These are phyloP conservation scores for Leccinum fibrillosum DNA, from an alignment of 768 basidiomycete genomes.

Conservation along the genomic window DNA sequence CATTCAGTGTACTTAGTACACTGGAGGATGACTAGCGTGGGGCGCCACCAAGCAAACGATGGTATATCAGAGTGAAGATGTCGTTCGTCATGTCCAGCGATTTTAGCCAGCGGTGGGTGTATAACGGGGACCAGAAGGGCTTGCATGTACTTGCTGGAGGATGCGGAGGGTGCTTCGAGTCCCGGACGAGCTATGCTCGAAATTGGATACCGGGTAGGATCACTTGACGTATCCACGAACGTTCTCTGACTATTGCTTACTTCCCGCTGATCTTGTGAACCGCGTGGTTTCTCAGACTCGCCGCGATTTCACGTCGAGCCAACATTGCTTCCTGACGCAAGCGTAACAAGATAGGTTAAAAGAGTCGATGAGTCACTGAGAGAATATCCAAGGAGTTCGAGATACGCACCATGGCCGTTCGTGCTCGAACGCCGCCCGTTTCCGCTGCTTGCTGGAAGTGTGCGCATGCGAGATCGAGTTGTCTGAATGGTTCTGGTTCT, in stretches of 20 bases:
- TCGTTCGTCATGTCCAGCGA: neutral
- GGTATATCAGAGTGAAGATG: conserved; percentile 36
- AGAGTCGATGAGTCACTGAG: neutral
- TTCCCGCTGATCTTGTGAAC: conserved; percentile 26
- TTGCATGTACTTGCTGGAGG: neutral
- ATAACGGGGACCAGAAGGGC: neutral
- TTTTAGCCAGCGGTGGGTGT: neutral
- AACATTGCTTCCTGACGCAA: conserved; percentile 45
- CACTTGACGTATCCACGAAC: conserved; percentile 17
- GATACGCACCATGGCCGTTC: conserved; percentile 40
- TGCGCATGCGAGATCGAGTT: conserved; percentile 45
- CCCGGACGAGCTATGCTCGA: neutral
- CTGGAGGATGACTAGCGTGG: neutral
- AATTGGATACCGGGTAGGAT: neutral
- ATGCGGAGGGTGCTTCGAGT: neutral
- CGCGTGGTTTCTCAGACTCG: conserved; percentile 3
- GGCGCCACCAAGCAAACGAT: neutral
- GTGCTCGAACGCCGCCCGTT: conserved; percentile 49
- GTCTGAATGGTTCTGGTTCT: conserved; percentile 42
- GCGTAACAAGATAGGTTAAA: conserved; percentile 43
- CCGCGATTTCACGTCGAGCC: conserved; percentile 22
- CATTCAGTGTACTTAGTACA: conserved; percentile 29
- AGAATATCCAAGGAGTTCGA: neutral
- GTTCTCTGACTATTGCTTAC: conserved; percentile 35
- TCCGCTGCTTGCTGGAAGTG: conserved; percentile 44